A percentile compares a stretch with the other conserved stretches of the same genome.
These are phyloP conservation scores for Thraustochytrium striatum DNA, from an alignment of 352 stramenopile genomes.

Conservation along the genomic window DNA sequence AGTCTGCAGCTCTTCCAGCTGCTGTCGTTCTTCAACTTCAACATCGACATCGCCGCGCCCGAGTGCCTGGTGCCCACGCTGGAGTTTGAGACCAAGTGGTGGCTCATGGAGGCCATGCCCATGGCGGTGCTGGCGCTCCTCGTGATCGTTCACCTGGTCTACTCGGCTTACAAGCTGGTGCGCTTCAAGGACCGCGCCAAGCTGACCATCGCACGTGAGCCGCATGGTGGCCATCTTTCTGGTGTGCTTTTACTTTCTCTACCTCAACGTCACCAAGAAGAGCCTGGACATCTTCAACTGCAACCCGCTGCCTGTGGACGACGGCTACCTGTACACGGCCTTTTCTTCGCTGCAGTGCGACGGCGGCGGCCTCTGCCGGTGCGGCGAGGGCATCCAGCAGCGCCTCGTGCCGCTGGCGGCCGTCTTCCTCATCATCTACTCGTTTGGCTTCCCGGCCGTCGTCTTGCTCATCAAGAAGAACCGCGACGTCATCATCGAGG, in stretches of 20 bases:
- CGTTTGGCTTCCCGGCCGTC: constrained; percentile 51
- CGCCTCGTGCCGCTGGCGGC: constrained; percentile 45
- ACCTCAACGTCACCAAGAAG: constrained; percentile 50
- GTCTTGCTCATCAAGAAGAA: constrained; percentile 43
- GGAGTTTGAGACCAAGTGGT: constrained; percentile 69
- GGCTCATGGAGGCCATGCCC: constrained; percentile 27
- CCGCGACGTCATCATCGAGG: constrained; percentile 45
- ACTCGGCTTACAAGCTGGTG: constrained; percentile 39
- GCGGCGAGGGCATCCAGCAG: constrained; percentile 49
- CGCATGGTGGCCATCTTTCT: constrained; percentile 22
- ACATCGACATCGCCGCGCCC: constrained; percentile 71
- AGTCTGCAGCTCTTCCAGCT: constrained; percentile 62
- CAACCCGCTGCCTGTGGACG: constrained; percentile 18
- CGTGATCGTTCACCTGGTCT: constrained; percentile 38
- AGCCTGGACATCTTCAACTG: constrained; percentile 52
- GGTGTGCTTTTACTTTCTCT: constrained; percentile 49
- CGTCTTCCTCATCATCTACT: constrained; percentile 53
- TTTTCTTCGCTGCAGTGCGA: constrained; percentile 41
- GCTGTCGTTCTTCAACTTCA: constrained; percentile 72
- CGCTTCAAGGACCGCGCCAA: not conserved
- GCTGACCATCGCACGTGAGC: constrained; percentile 25
- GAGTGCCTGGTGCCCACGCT: constrained; percentile 71
- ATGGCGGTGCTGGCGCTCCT: constrained; percentile 38
- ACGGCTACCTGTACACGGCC: constrained; percentile 51
- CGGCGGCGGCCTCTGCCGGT: constrained; percentile 29